A percentile compares a stretch with the other conserved stretches of the same genome.
phyloP scores from a whole-genome alignment of 2,329 filamentous ascomycete genomes.

The Aspergillus eucalypticola region DNA sequence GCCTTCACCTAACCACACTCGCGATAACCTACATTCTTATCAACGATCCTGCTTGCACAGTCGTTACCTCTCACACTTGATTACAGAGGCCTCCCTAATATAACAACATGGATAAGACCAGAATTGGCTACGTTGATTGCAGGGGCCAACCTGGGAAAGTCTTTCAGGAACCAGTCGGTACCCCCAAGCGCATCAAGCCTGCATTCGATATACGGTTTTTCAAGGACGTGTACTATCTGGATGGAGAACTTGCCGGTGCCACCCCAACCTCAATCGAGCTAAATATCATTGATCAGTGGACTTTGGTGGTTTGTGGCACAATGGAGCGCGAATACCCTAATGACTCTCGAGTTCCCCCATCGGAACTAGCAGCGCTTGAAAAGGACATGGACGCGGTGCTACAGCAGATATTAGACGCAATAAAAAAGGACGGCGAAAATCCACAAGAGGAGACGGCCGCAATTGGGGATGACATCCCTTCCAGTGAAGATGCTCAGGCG shows the following conservation, averaged over 20 bases:
- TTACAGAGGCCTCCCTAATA: too few species aligned
- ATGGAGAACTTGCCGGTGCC: constrained; percentile 52
- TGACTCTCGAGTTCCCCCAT: constrained; percentile 27
- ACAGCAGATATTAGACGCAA: background rate
- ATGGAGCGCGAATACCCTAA: constrained; percentile 38
- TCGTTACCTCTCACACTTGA: too few species aligned
- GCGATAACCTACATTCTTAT: too few species aligned
- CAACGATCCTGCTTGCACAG: too few species aligned
- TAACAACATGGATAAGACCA: background rate
- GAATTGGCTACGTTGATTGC: background rate
- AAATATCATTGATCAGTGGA: constrained; percentile 49
- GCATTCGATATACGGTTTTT: constrained; percentile 50
- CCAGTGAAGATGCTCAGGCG: too few species aligned
- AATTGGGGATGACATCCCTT: too few species aligned
- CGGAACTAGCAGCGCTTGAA: background rate
- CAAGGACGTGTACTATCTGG: constrained; percentile 46
- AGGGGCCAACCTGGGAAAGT: background rate
- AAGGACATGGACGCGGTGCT: background rate
- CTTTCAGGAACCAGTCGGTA: constrained; percentile 27
- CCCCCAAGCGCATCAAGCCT: constrained; percentile 33
- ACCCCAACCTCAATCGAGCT: constrained; percentile 49
- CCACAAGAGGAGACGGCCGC: background rate
- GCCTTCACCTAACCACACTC: too few species aligned
- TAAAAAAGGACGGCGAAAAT: background rate
- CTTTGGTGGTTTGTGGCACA: constrained; percentile 48